Evolutionary conservation across 176 grass and related monocot genomes (phyloP), one percentile per base, ranked within the genome.

Genomic region (Alopecurus myosuroides): DNA sequence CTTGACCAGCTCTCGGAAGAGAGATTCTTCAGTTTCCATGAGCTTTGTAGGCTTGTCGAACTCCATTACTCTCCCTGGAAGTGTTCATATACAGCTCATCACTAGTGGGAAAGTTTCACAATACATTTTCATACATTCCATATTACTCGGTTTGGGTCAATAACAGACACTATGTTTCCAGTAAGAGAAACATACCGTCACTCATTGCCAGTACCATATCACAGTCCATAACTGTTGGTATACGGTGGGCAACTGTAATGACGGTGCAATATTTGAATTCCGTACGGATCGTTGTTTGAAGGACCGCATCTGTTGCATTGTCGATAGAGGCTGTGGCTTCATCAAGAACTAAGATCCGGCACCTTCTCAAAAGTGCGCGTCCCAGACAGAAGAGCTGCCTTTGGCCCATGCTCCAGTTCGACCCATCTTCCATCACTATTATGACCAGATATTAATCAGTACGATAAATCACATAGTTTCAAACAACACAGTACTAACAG

Each of bases 381-480:
- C 96, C 96, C 68, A 98, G 75, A 77, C 93, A 98, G 44, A 98
- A 95, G 45, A 98, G 77, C 29, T 98, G 96, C 51, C 96, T 92
- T 89, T 98, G 93, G 23, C 96, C 96, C 96, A 98, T 98, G 87
- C 96, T 98, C 96, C 96, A 98, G 39, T 98, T 98, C 0, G 89
- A 98, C 4, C 96, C 96, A 22, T 94, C 93, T 87, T 98, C 93
- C 9, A 87, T 81, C 81, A 98, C 96, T 98, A 78, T 28, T 85
- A 70, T 42, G 36, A 42, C 36, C 12, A 40, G 22, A n/a, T 41
- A 22, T 70, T 42, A 22, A 41, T 70, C 22, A 70, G 37, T 69
- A 77, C 57, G 33, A 28, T 95, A 11, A 70, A 25, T 39, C 37
- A 41, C 5, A 70, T 41, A 41, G 5, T 25, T 70, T 12, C 12